These are phyloP conservation scores for Selaginella tamariscina DNA, from an alignment of 75 land plant genomes.

Conservation along the genomic window DNA sequence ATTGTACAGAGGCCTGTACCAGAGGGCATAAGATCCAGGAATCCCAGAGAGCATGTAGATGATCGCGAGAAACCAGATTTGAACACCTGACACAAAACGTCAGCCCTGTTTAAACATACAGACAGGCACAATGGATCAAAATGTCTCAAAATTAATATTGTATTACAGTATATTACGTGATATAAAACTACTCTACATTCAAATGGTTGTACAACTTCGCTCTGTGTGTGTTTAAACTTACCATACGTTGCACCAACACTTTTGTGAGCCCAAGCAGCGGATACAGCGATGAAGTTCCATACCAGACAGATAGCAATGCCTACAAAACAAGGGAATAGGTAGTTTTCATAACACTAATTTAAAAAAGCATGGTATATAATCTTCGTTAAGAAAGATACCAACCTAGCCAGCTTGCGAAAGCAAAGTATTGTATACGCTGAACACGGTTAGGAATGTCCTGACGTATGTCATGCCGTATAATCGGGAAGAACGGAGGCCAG, in stretches of 20 bases:
- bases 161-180: too few species aligned
- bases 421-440: constrained; percentile 66
- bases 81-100: constrained; percentile 39
- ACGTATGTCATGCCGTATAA: constrained; percentile 82
- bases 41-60: constrained; percentile 69
- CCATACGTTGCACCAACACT: constrained; percentile 21
- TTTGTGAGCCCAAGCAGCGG: constrained; percentile 63
- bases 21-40: constrained; percentile 82
- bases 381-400: constrained; percentile 16
- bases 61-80: constrained; percentile 77
- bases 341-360: neutral
- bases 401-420: constrained; percentile 99
- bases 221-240: too few species aligned
- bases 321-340: neutral
- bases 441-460: constrained; percentile 73
- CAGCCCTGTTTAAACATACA: neutral
- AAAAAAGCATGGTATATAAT: too few species aligned
- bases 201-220: too few species aligned
- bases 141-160: too few species aligned
- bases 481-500: constrained; percentile 87
- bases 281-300: constrained; percentile 78
- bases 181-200: too few species aligned
- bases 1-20: constrained; percentile 92
- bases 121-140: neutral
- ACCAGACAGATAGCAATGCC: constrained; percentile 42